These are phyloP conservation scores for Leccinum longicurvipes DNA, from an alignment of 768 basidiomycete species.

Conservation along the genomic window DNA sequence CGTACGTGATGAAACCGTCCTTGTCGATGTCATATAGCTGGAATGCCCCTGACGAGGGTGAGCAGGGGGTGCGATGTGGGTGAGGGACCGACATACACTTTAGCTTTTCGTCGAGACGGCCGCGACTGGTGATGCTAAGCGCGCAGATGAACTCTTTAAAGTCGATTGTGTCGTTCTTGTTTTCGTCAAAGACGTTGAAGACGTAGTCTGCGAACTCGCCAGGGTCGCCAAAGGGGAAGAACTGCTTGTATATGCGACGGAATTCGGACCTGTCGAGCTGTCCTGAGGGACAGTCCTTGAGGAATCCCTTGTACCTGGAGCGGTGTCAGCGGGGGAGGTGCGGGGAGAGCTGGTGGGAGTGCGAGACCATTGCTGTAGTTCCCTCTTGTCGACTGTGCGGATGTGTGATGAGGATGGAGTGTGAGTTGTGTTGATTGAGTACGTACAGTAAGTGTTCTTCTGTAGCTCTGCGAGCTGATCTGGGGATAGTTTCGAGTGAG, in stretches of 20 bases:
- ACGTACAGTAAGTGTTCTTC: slow-evolving; percentile 94
- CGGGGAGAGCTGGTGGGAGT: slow-evolving; percentile 2
- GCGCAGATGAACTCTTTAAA: slow-evolving; percentile 99
- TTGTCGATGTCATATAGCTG: slow-evolving; percentile 99
- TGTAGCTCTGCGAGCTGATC: slow-evolving; percentile 95
- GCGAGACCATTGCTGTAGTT: slow-evolving; percentile 87
- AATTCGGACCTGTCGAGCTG: slow-evolving; percentile 96
- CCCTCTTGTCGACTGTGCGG: slow-evolving; percentile 86
- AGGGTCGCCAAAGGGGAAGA: slow-evolving; percentile 99
- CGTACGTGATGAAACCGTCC: slow-evolving; percentile 96
- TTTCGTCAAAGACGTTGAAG: slow-evolving; percentile 95
- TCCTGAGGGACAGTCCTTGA: slow-evolving; percentile 97
- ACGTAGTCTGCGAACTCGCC: slow-evolving; percentile 96
- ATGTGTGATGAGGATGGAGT: slow-evolving; percentile 11
- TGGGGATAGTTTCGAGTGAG: slow-evolving; percentile 90
- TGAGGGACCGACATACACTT: slow-evolving; percentile 71
- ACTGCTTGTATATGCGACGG: slow-evolving; percentile 97
- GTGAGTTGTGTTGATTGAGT: background rate
- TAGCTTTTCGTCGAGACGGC: slow-evolving; percentile 94
- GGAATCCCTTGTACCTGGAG: slow-evolving; percentile 95
- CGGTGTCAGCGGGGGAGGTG: slow-evolving; percentile 9
- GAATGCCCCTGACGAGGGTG: slow-evolving; percentile 86
- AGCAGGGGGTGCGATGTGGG: slow-evolving; percentile 10
- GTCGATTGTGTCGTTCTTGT: slow-evolving; percentile 96
- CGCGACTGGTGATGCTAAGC: slow-evolving; percentile 90